phyloP scores from a whole-genome alignment of 768 basidiomycete genomes.

The Mycena olivaceomarginata region DNA sequence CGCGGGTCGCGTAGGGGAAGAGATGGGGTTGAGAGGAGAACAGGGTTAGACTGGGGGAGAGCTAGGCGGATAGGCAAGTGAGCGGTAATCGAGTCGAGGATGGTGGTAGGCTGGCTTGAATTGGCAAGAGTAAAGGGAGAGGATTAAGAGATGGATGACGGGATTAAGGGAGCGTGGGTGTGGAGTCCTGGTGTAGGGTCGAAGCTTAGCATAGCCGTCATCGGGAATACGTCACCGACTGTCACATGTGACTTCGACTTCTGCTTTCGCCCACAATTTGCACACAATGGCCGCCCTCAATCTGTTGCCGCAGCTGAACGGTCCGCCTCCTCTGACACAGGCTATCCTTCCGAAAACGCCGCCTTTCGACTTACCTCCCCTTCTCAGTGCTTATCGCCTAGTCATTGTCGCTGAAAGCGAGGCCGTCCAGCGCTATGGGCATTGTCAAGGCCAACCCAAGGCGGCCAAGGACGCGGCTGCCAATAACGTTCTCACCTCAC shows the following conservation, averaged over 20 bases:
- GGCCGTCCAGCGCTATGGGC: conserved; percentile 21
- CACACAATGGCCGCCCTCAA: conserved; percentile 6
- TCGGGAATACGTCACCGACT: conserved; percentile 14
- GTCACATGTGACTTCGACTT: conserved; percentile 29
- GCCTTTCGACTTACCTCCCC: conserved; percentile 3
- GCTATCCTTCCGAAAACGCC: conserved; percentile 22
- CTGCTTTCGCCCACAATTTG: too few relatives aligned
- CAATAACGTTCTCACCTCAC: conserved; percentile 22
- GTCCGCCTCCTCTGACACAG: conserved; percentile 25
- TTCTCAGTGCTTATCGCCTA: conserved; percentile 16
- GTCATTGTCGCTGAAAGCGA: conserved; percentile 24
- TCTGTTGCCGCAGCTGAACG: conserved; percentile 29
- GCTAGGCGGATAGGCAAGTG: too few relatives aligned
- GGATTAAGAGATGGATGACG: too few relatives aligned
- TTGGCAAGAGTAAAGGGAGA: too few relatives aligned
- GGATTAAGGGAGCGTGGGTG: too few relatives aligned
- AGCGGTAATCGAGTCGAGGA: too few relatives aligned
- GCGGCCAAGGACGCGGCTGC: conserved; percentile 22
- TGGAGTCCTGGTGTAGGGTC: too few relatives aligned
- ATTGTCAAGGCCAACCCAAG: neutral
- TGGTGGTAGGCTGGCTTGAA: too few relatives aligned
- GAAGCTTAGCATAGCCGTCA: too few relatives aligned
- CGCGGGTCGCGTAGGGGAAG: too few relatives aligned
- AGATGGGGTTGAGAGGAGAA: too few relatives aligned
- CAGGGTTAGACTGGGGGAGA: too few relatives aligned